Conservation (phyloP, 352 stramenopile genomes). For the Globisporangium yorkense region DNA sequence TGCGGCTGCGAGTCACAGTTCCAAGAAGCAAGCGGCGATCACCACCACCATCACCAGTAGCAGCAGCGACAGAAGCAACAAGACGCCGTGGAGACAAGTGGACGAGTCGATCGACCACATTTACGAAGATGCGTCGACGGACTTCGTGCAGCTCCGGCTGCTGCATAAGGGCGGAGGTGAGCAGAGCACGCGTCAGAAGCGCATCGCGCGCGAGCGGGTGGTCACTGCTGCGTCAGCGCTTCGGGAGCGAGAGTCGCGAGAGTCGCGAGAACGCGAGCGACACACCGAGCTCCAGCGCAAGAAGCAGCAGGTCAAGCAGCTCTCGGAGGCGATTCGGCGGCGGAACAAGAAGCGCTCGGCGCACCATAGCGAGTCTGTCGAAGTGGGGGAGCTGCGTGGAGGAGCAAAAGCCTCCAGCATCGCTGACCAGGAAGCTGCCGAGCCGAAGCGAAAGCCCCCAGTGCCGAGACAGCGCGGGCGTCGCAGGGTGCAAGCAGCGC, state of each 20-base stretch:
- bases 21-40: not conserved
- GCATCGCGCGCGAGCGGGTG: conserved; percentile 35
- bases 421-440: conserved; percentile 2
- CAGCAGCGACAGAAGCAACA: not conserved
- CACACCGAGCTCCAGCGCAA: conserved; percentile 26
- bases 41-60: not conserved
- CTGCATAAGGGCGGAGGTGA: conserved; percentile 19
- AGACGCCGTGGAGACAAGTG: conserved; percentile 26
- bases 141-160: conserved; percentile 39
- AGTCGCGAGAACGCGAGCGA: conserved; percentile 17
- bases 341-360: conserved; percentile 32
- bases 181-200: conserved; percentile 31
- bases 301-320: conserved; percentile 35
- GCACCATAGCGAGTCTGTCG: not conserved
- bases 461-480: conserved; percentile 46
- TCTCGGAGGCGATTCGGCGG: conserved; percentile 48
- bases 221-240: conserved; percentile 34
- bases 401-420: not conserved
- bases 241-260: conserved; percentile 23
- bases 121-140: conserved; percentile 46
- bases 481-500: not conserved
- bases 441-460: conserved; percentile 40
- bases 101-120: conserved; percentile 54
- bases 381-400: not conserved
- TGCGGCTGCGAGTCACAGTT: not conserved